Percentiles rank a stretch among this genome's conserved stretches.
These are phyloP conservation scores for Trichoderma simmonsii DNA, from an alignment of 2,329 filamentous ascomycete species.

Conservation along the genomic window DNA sequence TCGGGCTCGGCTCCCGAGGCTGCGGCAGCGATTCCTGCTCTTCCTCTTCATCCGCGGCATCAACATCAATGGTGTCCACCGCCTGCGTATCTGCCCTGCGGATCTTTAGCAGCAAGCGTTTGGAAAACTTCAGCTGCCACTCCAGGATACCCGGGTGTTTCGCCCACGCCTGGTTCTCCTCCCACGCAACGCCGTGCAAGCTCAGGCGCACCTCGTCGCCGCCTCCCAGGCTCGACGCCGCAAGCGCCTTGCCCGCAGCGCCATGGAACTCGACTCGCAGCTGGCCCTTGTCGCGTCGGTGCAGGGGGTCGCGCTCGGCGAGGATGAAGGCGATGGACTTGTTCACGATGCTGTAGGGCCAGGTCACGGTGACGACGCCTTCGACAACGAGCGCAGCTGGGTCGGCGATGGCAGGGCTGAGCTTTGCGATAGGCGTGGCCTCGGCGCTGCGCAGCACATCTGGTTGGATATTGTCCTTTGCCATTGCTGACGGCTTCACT, in stretches of 20 bases:
- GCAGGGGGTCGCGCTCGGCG: constrained; percentile 78
- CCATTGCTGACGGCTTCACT: constrained; percentile 24
- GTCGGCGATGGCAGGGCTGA: constrained; percentile 47
- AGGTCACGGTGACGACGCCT: constrained; percentile 78
- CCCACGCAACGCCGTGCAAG: constrained; percentile 67
- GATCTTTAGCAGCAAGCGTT: constrained; percentile 46
- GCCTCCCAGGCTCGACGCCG: constrained; percentile 66
- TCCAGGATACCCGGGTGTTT: constrained; percentile 51
- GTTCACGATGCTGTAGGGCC: constrained; percentile 83
- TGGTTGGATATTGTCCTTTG: constrained; percentile 22
- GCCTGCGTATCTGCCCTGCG: constrained; percentile 44
- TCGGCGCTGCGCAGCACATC: constrained; percentile 30
- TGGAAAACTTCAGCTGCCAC: constrained; percentile 57
- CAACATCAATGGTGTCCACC: constrained; percentile 51
- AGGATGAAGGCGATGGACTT: constrained; percentile 74
- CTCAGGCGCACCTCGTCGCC: constrained; percentile 71
- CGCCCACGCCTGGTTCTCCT: constrained; percentile 47
- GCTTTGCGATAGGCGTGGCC: constrained; percentile 53
- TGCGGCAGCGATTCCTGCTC: constrained; percentile 16
- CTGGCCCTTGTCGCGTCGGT: constrained; percentile 74
- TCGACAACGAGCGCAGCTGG: constrained; percentile 49
- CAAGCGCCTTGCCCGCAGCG: constrained; percentile 65
- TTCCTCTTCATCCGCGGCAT: constrained; percentile 31
- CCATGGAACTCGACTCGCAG: constrained; percentile 74
- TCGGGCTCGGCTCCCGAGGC: neutral